Evolutionary conservation across 768 basidiomycete genomes (phyloP).

Genomic region (Melanogaster broomeanus): DNA sequence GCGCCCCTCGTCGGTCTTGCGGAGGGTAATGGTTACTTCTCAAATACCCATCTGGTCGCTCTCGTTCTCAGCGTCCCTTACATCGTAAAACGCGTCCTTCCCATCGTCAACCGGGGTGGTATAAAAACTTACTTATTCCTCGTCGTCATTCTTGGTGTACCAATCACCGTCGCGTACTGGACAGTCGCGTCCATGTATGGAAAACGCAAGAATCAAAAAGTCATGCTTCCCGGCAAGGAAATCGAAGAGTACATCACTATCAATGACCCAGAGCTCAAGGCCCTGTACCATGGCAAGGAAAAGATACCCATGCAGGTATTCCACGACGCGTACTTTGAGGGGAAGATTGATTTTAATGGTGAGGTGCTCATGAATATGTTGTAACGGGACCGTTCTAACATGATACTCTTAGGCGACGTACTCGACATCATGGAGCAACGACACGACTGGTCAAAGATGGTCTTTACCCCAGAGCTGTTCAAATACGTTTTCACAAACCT

Average conservation of each 20-base stretch:
- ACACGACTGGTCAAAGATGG: constrained; percentile 94
- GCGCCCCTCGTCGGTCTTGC: constrained; percentile 80
- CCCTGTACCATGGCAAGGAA: constrained; percentile 75
- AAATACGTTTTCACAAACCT: constrained; percentile 88
- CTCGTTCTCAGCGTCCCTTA: constrained; percentile 82
- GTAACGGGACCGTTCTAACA: not conserved
- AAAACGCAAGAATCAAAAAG: constrained; percentile 79
- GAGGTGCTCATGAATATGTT: constrained; percentile 15
- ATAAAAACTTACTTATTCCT: constrained; percentile 87
- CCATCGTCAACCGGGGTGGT: constrained; percentile 81
- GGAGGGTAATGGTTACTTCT: constrained; percentile 86
- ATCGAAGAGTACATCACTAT: constrained; percentile 91
- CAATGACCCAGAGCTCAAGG: constrained; percentile 79
- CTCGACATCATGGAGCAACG: constrained; percentile 92
- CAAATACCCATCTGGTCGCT: constrained; percentile 75
- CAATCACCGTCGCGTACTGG: constrained; percentile 89
- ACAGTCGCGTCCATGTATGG: constrained; percentile 82
- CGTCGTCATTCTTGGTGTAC: constrained; percentile 69
- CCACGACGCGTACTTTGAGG: constrained; percentile 96
- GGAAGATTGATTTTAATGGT: constrained; percentile 97
- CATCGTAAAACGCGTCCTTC: constrained; percentile 78
- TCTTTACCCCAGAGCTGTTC: constrained; percentile 88
- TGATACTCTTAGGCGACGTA: constrained; percentile 68
- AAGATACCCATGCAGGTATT: constrained; percentile 98
- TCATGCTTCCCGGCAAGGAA: constrained; percentile 78